phyloP scores from a whole-genome alignment of 306 rosid genomes.

The Quercus engelmannii region DNA sequence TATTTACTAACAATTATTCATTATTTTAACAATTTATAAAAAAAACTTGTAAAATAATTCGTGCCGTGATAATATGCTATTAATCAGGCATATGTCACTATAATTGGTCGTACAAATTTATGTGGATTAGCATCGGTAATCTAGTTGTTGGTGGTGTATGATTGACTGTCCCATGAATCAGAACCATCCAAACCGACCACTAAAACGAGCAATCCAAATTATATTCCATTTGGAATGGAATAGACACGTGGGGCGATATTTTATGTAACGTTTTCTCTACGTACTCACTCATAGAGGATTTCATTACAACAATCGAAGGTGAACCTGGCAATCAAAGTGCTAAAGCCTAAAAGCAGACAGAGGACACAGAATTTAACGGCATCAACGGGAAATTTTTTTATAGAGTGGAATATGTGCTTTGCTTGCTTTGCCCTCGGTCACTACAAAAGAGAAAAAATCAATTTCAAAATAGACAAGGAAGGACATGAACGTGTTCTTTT shows the following conservation, averaged over 20 bases:
- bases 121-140: no score
- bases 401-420: slow-evolving; percentile 42
- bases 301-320: neutral
- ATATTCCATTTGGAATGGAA: no score
- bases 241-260: no score
- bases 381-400: neutral
- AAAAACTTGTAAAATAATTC: no score
- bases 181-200: no score
- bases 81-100: no score
- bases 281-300: neutral
- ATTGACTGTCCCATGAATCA: no score
- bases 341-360: neutral
- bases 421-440: slow-evolving; percentile 38
- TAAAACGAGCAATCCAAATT: no score
- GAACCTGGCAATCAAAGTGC: neutral
- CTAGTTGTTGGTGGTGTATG: no score
- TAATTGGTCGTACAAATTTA: no score
- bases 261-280: no score
- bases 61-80: no score
- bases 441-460: neutral
- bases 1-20: fast-evolving
- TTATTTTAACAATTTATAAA: fast-evolving
- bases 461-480: neutral
- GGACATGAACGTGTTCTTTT: slow-evolving; percentile 12
- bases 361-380: slow-evolving; percentile 26